These are phyloP conservation scores for Verbena officinalis DNA, from an alignment of 257 asterid genomes.

Conservation along the genomic window DNA sequence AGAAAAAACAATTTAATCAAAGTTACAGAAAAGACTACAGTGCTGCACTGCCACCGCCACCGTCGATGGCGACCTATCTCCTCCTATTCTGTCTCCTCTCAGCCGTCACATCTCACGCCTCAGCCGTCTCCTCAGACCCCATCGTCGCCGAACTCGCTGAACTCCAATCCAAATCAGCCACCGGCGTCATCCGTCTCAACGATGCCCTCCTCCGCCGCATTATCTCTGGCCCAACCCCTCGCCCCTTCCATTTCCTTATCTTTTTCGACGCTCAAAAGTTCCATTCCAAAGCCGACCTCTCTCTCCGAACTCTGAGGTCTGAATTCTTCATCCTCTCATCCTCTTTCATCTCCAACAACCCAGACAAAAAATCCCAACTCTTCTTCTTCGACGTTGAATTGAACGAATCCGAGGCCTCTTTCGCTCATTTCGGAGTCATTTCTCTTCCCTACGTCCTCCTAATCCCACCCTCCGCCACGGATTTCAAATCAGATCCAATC, in stretches of 20 bases:
- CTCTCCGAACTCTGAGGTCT: constrained; percentile 59
- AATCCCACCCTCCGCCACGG: constrained; percentile 52
- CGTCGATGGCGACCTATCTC: background rate
- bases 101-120: constrained; percentile 27
- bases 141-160: constrained; percentile 46
- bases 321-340: constrained; percentile 63
- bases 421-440: constrained; percentile 47
- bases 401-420: constrained; percentile 53
- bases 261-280: constrained; percentile 83
- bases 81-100: constrained; percentile 33
- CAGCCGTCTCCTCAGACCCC: constrained; percentile 30
- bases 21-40: background rate
- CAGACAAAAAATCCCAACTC: constrained; percentile 34
- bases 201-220: constrained; percentile 62
- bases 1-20: background rate
- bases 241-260: constrained; percentile 67
- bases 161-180: constrained; percentile 57
- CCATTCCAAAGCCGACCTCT: constrained; percentile 66
- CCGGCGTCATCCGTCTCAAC: constrained; percentile 68
- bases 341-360: constrained; percentile 65
- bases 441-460: constrained; percentile 73
- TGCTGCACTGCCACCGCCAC: constrained; percentile 11
- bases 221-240: constrained; percentile 60
- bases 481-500: constrained; percentile 46
- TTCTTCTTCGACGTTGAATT: constrained; percentile 69